Conservation (phyloP, 2,329 filamentous ascomycete genomes). For the Ophiocordyceps camponoti-floridani region DNA sequence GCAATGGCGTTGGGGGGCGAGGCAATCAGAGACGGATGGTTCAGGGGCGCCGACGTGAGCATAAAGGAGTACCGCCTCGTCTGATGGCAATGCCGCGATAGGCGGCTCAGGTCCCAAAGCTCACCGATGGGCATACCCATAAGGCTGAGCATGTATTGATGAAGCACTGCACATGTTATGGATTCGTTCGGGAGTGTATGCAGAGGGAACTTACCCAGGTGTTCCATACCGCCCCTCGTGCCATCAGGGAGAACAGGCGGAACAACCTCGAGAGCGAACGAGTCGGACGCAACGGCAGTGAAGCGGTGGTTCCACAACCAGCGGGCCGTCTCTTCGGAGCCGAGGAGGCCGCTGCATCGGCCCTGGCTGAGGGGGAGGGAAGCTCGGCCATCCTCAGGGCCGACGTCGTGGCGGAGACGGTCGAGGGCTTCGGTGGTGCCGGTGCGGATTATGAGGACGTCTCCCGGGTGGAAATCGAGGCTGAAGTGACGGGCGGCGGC, state of each 20-base stretch:
- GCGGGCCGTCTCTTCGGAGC: conserved; percentile 30
- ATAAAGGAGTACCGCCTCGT: conserved; percentile 40
- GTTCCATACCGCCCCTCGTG: conserved; percentile 10
- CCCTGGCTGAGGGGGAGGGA: conserved; percentile 8
- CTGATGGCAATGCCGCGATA: conserved; percentile 33
- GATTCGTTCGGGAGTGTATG: no score
- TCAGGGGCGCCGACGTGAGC: conserved; percentile 40
- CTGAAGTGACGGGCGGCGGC: conserved; percentile 40
- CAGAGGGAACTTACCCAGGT: conserved; percentile 19
- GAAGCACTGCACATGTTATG: no score
- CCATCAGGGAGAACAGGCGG: conserved; percentile 30
- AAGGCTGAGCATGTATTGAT: conserved; percentile 27
- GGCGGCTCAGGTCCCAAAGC: conserved; percentile 34
- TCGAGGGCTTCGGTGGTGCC: conserved; percentile 44
- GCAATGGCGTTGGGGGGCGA: conserved; percentile 30
- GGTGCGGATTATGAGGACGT: conserved; percentile 47
- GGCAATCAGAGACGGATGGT: conserved; percentile 32
- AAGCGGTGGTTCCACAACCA: conserved; percentile 58
- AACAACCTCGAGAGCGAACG: conserved; percentile 44
- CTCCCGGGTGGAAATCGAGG: conserved; percentile 45
- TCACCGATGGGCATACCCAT: conserved; percentile 38
- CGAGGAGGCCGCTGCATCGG: conserved; percentile 22
- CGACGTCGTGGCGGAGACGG: conserved; percentile 15
- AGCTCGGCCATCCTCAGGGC: conserved; percentile 4
- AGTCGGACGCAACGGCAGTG: conserved; percentile 44